Base-by-base conservation (phyloP, 2,329 filamentous ascomycete genomes). In the Endocalyx cinctus region DNA sequence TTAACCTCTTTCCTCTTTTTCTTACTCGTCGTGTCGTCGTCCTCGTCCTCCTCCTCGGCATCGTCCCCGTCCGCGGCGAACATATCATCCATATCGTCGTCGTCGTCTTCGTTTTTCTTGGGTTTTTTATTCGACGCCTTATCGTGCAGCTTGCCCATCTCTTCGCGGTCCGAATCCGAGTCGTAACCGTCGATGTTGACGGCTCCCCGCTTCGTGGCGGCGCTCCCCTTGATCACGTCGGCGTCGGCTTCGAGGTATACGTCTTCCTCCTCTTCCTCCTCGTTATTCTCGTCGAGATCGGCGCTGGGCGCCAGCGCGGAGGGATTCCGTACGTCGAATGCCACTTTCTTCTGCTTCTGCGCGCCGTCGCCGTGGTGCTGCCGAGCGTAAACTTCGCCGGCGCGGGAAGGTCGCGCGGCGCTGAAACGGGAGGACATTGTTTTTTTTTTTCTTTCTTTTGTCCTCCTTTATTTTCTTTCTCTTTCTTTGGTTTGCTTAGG, bases 171-270 rank as follows among this genome's bases (percentile, higher is more conserved):
- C 3, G 90, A 94, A 61, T 98, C 92, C 8, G 84, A 92, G 48
- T 97, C 90, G 64, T 97, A 98, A 31, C 92, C 92, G 54, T 97
- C 92, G 25, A 98, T 79, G 53, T 97, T 96, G 35, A 98, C 86
- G 0, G 90, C 92, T 47, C 90, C 90, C 42, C 92, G 86, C 59
- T 95, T 95, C 1, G 87, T 86, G 25, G 79, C 75, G 19, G 77
- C 74, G 8, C 78, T 72, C 2, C 82, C 84, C 12, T 89, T 88
- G 45, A 97, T 96, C 25, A 96, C 89, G 55, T 97, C 92, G 15
- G 89, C 87, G 31, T 97, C 92, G 14, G 88, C 87, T 31, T 94
- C 87, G 7, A 98, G 75, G 17, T 90, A 75, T 0, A 79, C 77
- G 48, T 88, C 71, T 15, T 64, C 41, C 6, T 48, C 55, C 5